Conservation (phyloP, 1,284 basidiomycete species). For the Fomes fomentarius region DNA sequence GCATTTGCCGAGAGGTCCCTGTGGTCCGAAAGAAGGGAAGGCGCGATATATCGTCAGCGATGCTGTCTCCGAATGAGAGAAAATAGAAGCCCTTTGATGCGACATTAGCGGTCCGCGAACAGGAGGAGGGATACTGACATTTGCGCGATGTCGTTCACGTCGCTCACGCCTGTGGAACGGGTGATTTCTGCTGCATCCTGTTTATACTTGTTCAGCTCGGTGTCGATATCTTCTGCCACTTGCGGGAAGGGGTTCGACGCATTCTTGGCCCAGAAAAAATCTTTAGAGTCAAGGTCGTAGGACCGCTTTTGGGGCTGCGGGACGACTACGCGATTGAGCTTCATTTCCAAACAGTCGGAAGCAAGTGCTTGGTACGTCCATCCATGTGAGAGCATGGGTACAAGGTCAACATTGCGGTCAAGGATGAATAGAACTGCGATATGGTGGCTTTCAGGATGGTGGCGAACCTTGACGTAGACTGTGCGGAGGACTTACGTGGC, state of each 20-base stretch:
- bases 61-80: neutral
- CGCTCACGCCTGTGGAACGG: slow-evolving; percentile 93
- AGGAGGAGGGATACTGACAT: slow-evolving; percentile 59
- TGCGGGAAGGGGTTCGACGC: slow-evolving; percentile 97
- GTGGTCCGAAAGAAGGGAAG: slow-evolving; percentile 1
- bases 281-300: slow-evolving; percentile 97
- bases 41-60: neutral
- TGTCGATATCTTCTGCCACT: slow-evolving; percentile 97
- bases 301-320: slow-evolving; percentile 76
- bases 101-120: no score
- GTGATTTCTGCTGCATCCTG: slow-evolving; percentile 97
- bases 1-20: slow-evolving; percentile 96
- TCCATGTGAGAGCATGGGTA: slow-evolving; percentile 94
- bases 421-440: slow-evolving; percentile 85
- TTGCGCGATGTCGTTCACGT: slow-evolving; percentile 94
- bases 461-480: no score
- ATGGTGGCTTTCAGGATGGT: no score
- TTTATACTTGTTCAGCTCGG: slow-evolving; percentile 94
- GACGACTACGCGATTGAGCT: slow-evolving; percentile 93
- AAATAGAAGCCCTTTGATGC: neutral
- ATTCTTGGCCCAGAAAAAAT: slow-evolving; percentile 99
- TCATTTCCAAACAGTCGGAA: slow-evolving; percentile 97
- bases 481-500: slow-evolving; percentile 70
- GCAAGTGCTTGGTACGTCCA: slow-evolving; percentile 99
- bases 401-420: slow-evolving; percentile 94